These are phyloP conservation scores for Suillus tomentosus DNA, from an alignment of 768 basidiomycete species.

Conservation along the genomic window DNA sequence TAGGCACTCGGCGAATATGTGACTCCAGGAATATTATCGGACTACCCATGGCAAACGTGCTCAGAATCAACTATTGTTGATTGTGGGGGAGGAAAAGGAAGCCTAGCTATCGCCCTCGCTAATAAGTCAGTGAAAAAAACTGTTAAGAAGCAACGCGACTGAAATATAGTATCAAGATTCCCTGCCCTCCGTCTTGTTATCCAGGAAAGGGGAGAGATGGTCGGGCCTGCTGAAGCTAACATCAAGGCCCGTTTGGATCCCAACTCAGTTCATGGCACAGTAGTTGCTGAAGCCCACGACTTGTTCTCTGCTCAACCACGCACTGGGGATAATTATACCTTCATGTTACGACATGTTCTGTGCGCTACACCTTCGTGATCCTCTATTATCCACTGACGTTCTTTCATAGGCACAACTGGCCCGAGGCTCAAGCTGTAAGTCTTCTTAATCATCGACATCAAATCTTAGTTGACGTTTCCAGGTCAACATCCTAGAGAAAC, in stretches of 20 bases:
- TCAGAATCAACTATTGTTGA: conserved; percentile 41
- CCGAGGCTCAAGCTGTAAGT: conserved; percentile 15
- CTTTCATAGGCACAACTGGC: conserved; percentile 18
- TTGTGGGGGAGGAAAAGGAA: conserved; percentile 44
- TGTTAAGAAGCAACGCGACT: conserved; percentile 1
- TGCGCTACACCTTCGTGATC: not conserved
- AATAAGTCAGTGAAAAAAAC: conserved; percentile 27
- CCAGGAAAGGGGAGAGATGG: conserved; percentile 38
- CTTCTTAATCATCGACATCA: not conserved
- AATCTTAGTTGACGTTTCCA: not conserved
- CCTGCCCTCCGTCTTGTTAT: conserved; percentile 31
- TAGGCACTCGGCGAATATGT: conserved; percentile 10
- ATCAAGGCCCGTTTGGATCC: conserved; percentile 34
- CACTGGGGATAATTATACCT: not conserved
- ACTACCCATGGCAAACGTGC: conserved; percentile 42
- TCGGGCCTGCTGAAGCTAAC: conserved; percentile 1
- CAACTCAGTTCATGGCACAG: conserved; percentile 32
- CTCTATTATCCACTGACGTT: not conserved
- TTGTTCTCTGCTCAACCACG: conserved; percentile 41
- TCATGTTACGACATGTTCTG: conserved; percentile 11
- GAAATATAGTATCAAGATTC: conserved; percentile 2
- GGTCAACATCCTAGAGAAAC: conserved; percentile 4
- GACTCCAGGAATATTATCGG: conserved; percentile 40
- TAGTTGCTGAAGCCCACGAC: conserved; percentile 41
- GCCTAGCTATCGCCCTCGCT: conserved; percentile 41